A percentile compares a stretch with the other conserved stretches of the same genome.
Conservation (phyloP, 345 rosid species). For the Moricandia arvensis region DNA sequence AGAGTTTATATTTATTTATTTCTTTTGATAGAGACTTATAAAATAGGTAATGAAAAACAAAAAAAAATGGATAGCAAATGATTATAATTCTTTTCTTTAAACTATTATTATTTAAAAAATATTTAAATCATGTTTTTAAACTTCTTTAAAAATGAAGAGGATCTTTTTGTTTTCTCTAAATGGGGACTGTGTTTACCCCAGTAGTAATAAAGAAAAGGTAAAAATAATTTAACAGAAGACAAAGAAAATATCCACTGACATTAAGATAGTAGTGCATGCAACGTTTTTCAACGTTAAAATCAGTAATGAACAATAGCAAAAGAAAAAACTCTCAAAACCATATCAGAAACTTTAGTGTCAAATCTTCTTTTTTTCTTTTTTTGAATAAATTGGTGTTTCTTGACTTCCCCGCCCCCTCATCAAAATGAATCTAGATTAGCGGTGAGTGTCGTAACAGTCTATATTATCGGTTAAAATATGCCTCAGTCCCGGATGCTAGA, state of each 20-base stretch:
- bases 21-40: conserved; percentile 1
- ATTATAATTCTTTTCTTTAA: neutral
- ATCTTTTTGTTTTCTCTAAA: neutral
- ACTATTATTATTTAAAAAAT: too few species aligned
- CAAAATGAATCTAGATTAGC: too few species aligned
- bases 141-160: neutral
- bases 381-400: too few species aligned
- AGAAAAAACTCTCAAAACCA: neutral
- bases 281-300: neutral
- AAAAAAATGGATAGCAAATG: neutral
- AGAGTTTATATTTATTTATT: neutral
- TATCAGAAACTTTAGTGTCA: too few species aligned
- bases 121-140: neutral
- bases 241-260: neutral
- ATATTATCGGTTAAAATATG: too few species aligned
- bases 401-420: too few species aligned
- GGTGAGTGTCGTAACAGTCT: too few species aligned
- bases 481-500: too few species aligned
- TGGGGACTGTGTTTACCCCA: neutral
- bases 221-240: neutral
- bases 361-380: too few species aligned
- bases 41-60: neutral
- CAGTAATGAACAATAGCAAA: neutral
- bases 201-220: neutral
- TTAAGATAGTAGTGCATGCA: neutral